phyloP scores from a whole-genome alignment of 2,329 filamentous ascomycete genomes.

The Ophiognomonia clavigignenti-juglandacearum region DNA sequence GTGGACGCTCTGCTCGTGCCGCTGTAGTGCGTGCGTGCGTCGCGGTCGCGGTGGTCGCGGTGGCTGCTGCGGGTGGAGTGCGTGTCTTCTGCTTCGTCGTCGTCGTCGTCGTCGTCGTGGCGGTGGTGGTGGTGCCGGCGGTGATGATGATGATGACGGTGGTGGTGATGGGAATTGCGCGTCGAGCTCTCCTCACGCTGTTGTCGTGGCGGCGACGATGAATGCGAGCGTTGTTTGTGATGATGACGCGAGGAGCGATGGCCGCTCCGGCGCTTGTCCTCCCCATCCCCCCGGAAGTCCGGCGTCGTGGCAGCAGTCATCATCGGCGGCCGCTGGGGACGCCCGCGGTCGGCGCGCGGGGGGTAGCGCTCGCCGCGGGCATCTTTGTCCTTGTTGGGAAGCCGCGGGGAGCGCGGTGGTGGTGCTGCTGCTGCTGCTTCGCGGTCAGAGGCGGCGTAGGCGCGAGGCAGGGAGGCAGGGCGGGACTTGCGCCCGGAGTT shows the following conservation, averaged over 20 bases:
- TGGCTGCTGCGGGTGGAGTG: constrained; percentile 1
- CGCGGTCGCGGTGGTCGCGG: neutral
- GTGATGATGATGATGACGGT: neutral
- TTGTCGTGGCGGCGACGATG: constrained; percentile 8
- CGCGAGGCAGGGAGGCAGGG: neutral
- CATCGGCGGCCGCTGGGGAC: constrained; percentile 8
- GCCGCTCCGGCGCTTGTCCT: neutral
- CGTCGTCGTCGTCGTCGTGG: neutral
- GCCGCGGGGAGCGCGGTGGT: constrained; percentile 1
- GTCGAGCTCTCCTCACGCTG: too few species aligned
- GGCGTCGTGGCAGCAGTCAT: constrained; percentile 7
- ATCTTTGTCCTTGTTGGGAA: too few species aligned
- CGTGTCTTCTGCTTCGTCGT: neutral
- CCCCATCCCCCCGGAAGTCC: constrained; percentile 6
- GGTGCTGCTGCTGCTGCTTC: neutral
- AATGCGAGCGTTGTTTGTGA: too few species aligned
- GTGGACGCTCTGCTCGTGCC: neutral
- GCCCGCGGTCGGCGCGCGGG: constrained; percentile 10
- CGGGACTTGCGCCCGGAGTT: neutral
- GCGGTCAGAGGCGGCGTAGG: neutral
- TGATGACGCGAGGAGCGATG: too few species aligned
- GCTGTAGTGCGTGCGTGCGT: constrained; percentile 4
- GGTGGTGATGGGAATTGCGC: neutral
- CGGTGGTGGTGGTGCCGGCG: constrained; percentile 2
- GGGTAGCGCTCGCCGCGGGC: too few species aligned